These are phyloP conservation scores for Neonectria punicea DNA, from an alignment of 2,329 filamentous ascomycete species.

Conservation along the genomic window DNA sequence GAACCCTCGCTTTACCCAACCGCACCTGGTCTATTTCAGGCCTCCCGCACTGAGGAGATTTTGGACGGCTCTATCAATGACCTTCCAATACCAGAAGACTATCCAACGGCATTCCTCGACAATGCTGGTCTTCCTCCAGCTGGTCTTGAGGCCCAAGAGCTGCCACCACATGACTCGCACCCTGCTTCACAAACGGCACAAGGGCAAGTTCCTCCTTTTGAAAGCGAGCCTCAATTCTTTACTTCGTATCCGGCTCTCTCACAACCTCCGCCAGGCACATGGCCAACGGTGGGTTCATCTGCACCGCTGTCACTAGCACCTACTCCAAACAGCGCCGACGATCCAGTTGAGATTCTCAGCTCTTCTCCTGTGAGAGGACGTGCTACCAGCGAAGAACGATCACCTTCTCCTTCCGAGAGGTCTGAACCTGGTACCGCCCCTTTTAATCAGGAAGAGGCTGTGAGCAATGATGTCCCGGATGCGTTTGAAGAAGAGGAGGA, in stretches of 20 bases:
- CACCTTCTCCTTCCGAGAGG: conserved; percentile 16
- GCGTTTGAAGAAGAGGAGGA: conserved; percentile 24
- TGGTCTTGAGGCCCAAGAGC: conserved; percentile 19
- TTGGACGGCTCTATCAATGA: conserved; percentile 19
- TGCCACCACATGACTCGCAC: conserved; percentile 25
- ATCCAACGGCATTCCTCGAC: conserved; percentile 40
- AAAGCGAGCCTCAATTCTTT: conserved; percentile 20
- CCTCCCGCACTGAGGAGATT: conserved; percentile 10
- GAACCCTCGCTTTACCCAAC: conserved; percentile 34
- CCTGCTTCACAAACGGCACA: not conserved
- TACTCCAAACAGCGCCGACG: conserved; percentile 29
- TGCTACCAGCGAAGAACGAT: conserved; percentile 19
- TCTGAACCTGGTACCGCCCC: conserved; percentile 10
- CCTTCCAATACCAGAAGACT: conserved; percentile 24
- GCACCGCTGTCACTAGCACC: conserved; percentile 17
- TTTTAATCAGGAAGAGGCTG: conserved; percentile 2
- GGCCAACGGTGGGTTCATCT: conserved; percentile 24
- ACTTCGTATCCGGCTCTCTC: conserved; percentile 16
- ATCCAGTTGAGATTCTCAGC: conserved; percentile 39
- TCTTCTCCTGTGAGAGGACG: conserved; percentile 34
- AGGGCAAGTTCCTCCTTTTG: conserved; percentile 20
- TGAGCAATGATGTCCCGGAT: conserved; percentile 5
- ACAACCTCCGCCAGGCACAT: conserved; percentile 24
- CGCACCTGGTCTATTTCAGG: conserved; percentile 25
- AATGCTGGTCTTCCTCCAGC: conserved; percentile 11